These are phyloP conservation scores for Rhizopogon salebrosus DNA, from an alignment of 768 basidiomycete genomes.

Conservation along the genomic window DNA sequence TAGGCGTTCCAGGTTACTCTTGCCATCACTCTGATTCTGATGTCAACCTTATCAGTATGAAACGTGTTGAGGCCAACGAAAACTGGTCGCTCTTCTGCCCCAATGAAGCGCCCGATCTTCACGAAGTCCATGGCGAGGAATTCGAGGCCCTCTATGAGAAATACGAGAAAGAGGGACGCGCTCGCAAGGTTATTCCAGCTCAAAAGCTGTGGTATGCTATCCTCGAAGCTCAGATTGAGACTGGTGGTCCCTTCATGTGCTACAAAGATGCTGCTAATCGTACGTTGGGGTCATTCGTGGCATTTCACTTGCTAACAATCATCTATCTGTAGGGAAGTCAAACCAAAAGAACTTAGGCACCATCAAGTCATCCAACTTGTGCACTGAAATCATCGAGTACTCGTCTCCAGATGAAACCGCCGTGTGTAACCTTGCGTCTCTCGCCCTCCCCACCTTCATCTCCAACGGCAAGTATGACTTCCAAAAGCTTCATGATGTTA, in stretches of 20 bases:
- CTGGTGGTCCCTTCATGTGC: constrained; percentile 97
- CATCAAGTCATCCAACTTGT: constrained; percentile 98
- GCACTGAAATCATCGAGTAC: constrained; percentile 99
- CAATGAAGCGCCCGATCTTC: constrained; percentile 86
- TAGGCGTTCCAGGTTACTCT: constrained; percentile 31
- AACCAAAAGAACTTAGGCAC: constrained; percentile 98
- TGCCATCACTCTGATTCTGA: neutral
- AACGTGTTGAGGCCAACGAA: constrained; percentile 83
- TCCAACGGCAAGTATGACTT: constrained; percentile 83
- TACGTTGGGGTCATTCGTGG: constrained; percentile 32
- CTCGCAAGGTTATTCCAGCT: constrained; percentile 79
- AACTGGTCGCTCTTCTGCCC: constrained; percentile 99
- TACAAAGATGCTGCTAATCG: constrained; percentile 97
- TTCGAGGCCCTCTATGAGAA: constrained; percentile 82
- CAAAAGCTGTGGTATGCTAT: constrained; percentile 99
- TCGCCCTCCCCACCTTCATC: constrained; percentile 92
- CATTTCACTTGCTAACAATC: neutral
- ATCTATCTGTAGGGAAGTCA: constrained; percentile 70
- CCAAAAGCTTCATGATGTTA: constrained; percentile 88
- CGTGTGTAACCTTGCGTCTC: constrained; percentile 96
- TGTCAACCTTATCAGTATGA: constrained; percentile 63
- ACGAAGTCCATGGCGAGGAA: constrained; percentile 85
- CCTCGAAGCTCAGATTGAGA: constrained; percentile 95
- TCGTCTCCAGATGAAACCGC: constrained; percentile 96
- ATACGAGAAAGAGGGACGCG: constrained; percentile 89